Evolutionary conservation across 1,284 basidiomycete genomes (phyloP), one percentile per base, ranked within the genome.

Genomic region (Irpex lacteus): DNA sequence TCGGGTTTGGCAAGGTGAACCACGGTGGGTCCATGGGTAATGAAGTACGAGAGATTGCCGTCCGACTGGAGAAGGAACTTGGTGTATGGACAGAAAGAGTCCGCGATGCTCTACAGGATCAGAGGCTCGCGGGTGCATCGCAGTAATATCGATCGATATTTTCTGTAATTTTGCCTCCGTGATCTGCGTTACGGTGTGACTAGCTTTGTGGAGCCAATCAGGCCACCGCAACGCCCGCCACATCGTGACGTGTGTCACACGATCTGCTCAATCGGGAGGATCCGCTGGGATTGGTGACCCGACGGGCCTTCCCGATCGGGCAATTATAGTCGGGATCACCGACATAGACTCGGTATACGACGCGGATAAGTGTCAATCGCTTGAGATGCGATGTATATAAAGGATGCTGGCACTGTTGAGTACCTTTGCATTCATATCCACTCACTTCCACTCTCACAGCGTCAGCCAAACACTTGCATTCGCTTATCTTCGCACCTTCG

Each of bases 51-150:
- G 82, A 86, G 68, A 76, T 74, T 49, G 71, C 87, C 9, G 84
- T 86, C 7, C 73, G 81, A 7, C 67, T 91, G 21, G 91, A 93
- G 74, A 86, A 82, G 72, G 91, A 93, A 73, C 73, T 92, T 32
- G 82, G 79, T 0, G 82, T 86, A 11, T 93, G 90, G 90, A 83
- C 75, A 60, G 76, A 78, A 53, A 85, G 87, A 0, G 76, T 88
- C 3, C 76, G 72, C 68, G 82, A 85, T 70, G 80, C 77, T 6
- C 62, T 83, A 54, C 71, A 81, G 65, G 82, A 84, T 67, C 73
- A 71, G 59, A 26, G 63, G 57, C 11, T 60, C 55, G 49, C 62
- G 57, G 50, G 60, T 57, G 44, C 47, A 54, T 18, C 60, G 58
- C 58, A 60, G 54, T 50, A 36, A 34, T 26, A 26, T 26, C 8